Conservation (phyloP, 805 yeast species). For the Alloascoidea hylecoeti region DNA sequence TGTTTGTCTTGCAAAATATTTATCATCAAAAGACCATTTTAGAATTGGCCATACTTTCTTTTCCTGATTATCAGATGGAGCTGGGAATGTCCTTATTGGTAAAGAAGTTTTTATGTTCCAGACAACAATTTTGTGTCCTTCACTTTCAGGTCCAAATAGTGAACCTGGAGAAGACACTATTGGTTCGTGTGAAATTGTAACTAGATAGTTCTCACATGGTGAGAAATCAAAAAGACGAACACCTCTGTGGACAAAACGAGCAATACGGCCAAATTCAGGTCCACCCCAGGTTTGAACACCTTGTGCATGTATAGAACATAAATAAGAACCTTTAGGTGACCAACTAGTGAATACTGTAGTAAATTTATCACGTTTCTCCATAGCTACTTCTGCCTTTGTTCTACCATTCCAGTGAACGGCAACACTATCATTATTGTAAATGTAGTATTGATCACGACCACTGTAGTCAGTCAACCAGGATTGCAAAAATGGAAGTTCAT, state of each 20-base stretch:
- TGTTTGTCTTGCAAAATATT: constrained; percentile 88
- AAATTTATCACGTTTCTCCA: constrained; percentile 73
- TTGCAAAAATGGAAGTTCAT: constrained; percentile 67
- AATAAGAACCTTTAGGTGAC: constrained; percentile 86
- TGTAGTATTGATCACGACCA: constrained; percentile 81
- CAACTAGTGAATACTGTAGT: constrained; percentile 79
- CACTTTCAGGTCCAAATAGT: constrained; percentile 68
- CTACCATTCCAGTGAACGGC: constrained; percentile 81
- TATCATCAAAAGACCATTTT: constrained; percentile 90
- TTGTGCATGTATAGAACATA: constrained; percentile 81
- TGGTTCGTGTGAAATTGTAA: constrained; percentile 82
- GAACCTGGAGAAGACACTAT: constrained; percentile 55
- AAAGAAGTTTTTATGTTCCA: constrained; percentile 85
- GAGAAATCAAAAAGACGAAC: constrained; percentile 86
- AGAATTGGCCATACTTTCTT: constrained; percentile 89
- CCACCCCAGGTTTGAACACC: constrained; percentile 98
- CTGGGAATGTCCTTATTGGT: constrained; percentile 81
- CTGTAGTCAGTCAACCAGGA: constrained; percentile 84
- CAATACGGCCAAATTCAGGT: constrained; percentile 52
- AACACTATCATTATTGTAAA: constrained; percentile 69
- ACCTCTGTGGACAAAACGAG: constrained; percentile 76
- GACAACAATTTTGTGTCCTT: constrained; percentile 85
- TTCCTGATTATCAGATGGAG: constrained; percentile 41
- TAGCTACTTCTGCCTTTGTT: constrained; percentile 51
- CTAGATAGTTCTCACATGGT: constrained; percentile 81